Percentiles rank a stretch among this genome's conserved stretches.
Conservation (phyloP, 2,329 filamentous ascomycete genomes). For the Cladosporium sp. region DNA sequence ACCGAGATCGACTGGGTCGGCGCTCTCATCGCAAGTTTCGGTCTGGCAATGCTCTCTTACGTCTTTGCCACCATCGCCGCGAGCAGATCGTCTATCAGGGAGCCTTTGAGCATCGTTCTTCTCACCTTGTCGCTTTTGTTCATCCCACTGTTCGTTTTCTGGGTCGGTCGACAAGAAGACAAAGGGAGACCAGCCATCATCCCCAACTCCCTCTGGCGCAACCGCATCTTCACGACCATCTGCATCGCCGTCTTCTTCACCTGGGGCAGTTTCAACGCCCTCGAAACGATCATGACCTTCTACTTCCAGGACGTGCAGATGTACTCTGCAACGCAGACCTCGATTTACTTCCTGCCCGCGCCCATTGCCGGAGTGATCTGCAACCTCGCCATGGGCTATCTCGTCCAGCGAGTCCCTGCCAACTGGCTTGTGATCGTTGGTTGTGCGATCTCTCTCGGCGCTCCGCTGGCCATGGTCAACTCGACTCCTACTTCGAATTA, state of each 20-base stretch:
- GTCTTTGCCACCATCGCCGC: constrained; percentile 40
- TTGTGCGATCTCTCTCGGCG: constrained; percentile 32
- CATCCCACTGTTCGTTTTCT: constrained; percentile 28
- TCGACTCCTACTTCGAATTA: constrained; percentile 44
- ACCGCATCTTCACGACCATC: constrained; percentile 51
- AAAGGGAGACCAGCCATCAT: constrained; percentile 52
- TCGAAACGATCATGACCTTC: constrained; percentile 38
- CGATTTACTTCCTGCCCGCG: constrained; percentile 39
- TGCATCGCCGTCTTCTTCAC: constrained; percentile 44
- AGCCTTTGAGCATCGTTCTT: constrained; percentile 29
- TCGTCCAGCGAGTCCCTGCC: constrained; percentile 43
- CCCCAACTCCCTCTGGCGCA: constrained; percentile 60
- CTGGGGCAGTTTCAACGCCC: constrained; percentile 37
- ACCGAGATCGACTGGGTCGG: constrained; percentile 50
- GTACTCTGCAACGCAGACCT: constrained; percentile 26
- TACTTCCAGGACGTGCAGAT: constrained; percentile 42
- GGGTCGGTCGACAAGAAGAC: constrained; percentile 50
- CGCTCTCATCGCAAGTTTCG: constrained; percentile 42
- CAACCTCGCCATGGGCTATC: constrained; percentile 44
- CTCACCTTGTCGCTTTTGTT: constrained; percentile 28
- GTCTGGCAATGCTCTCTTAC: constrained; percentile 49
- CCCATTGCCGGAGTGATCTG: constrained; percentile 37
- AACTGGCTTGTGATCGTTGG: constrained; percentile 40
- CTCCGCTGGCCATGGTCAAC: constrained; percentile 45
- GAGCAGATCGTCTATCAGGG: constrained; percentile 13